Evolutionary conservation across 2,329 filamentous ascomycete species (phyloP).

Genomic region (Penicillium digitatum): DNA sequence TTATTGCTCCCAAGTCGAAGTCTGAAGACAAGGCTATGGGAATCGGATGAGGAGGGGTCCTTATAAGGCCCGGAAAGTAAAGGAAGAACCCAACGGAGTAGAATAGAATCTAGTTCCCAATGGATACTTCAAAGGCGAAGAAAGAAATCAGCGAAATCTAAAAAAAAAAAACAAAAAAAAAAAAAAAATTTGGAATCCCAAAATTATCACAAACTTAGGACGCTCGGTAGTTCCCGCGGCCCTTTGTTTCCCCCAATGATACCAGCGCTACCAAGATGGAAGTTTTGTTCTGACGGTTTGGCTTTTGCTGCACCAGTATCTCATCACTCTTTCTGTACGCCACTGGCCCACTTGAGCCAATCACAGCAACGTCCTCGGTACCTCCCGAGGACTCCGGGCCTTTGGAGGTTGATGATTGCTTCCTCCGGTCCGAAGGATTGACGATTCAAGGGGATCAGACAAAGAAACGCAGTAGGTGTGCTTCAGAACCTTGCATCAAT

Average conservation of each 20-base stretch:
- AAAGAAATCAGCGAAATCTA: background rate
- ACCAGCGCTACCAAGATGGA: constrained; percentile 8
- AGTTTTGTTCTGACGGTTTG: constrained; percentile 4
- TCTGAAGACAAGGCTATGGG: background rate
- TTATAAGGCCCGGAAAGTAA: constrained; percentile 5
- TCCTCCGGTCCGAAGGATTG: background rate
- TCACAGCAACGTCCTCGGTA: constrained; percentile 6
- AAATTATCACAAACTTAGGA: background rate
- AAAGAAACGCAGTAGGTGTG: background rate
- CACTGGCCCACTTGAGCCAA: constrained; percentile 7
- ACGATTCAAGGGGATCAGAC: background rate
- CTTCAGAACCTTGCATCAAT: background rate
- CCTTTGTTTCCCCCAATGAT: constrained; percentile 1
- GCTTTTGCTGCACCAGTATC: constrained; percentile 8
- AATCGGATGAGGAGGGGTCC: background rate
- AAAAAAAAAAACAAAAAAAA: background rate
- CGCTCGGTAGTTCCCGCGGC: constrained; percentile 15
- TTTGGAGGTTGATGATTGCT: constrained; percentile 4
- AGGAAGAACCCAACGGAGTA: background rate
- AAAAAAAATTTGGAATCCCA: background rate
- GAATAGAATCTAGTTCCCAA: background rate
- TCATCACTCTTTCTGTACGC: background rate
- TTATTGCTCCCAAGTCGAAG: background rate
- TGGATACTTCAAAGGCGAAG: background rate
- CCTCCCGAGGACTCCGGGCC: constrained; percentile 9